Conservation (phyloP, 441 rosid species). For the Erysimum pusillum region DNA sequence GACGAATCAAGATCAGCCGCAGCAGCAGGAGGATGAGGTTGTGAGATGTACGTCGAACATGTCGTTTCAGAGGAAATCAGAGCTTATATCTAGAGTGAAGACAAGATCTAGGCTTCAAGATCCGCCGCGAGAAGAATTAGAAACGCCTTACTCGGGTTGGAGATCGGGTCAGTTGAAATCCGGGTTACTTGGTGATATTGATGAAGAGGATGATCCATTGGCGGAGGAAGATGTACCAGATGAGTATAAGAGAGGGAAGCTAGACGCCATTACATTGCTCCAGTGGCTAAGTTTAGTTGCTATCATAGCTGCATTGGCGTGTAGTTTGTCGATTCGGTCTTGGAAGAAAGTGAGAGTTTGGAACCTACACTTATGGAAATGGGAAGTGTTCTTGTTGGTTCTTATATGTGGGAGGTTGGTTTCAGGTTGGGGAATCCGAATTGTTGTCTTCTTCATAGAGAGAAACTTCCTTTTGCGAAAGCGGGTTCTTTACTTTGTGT, state of each 20-base stretch:
- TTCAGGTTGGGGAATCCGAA: conserved; percentile 86
- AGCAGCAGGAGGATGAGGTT: conserved; percentile 46
- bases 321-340: conserved; percentile 56
- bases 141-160: conserved; percentile 46
- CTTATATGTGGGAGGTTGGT: conserved; percentile 86
- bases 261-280: conserved; percentile 56
- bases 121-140: conserved; percentile 50
- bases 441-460: conserved; percentile 61
- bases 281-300: conserved; percentile 76
- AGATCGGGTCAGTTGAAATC: conserved; percentile 62
- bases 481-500: conserved; percentile 70
- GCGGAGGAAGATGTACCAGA: conserved; percentile 73
- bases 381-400: conserved; percentile 75
- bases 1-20: conserved; percentile 38
- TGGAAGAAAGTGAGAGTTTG: conserved; percentile 50
- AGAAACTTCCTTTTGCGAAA: conserved; percentile 64
- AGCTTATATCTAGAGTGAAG: conserved; percentile 51
- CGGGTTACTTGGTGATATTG: conserved; percentile 50
- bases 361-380: conserved; percentile 78
- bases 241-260: conserved; percentile 49
- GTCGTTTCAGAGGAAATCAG: conserved; percentile 53
- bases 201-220: conserved; percentile 74
- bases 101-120: conserved; percentile 79
- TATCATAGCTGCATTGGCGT: conserved; percentile 56
- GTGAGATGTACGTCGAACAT: conserved; percentile 57